Evolutionary conservation across 805 yeast species (phyloP).

Genomic region (Suhomyces xylopsoci): DNA sequence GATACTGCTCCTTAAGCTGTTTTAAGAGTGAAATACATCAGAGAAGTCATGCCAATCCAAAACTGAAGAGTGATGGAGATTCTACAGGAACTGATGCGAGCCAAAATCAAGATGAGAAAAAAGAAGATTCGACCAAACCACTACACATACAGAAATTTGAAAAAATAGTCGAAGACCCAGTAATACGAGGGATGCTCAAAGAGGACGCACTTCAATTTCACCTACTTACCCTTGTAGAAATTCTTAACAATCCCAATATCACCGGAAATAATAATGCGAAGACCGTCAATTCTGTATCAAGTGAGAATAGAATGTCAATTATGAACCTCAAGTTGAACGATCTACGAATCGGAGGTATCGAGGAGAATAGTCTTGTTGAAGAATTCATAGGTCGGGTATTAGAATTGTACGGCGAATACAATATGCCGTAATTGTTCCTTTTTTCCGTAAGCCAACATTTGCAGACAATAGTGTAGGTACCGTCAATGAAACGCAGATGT

Average conservation of each 20-base stretch:
- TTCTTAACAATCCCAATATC: slow-evolving; percentile 44
- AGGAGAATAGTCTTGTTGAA: slow-evolving; percentile 65
- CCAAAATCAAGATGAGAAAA: neutral
- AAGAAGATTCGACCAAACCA: neutral
- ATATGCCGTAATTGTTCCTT: neutral
- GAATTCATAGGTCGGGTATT: slow-evolving; percentile 54
- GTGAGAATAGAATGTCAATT: slow-evolving; percentile 55
- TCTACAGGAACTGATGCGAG: neutral
- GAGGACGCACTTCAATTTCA: slow-evolving; percentile 58
- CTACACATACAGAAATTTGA: slow-evolving; percentile 12
- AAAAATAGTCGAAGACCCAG: slow-evolving; percentile 37
- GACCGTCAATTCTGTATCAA: slow-evolving; percentile 14
- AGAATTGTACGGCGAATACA: neutral
- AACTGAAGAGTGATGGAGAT: neutral
- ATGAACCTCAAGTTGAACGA: slow-evolving; percentile 61
- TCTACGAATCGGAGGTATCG: slow-evolving; percentile 61
- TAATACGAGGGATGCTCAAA: slow-evolving; percentile 44
- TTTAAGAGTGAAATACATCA: slow-evolving; percentile 47
- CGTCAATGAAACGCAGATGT: neutral
- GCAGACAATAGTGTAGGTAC: neutral
- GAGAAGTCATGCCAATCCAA: neutral
- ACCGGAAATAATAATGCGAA: slow-evolving; percentile 41
- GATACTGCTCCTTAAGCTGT: slow-evolving; percentile 59
- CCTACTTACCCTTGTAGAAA: slow-evolving; percentile 44
- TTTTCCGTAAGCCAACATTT: neutral